These are phyloP conservation scores for Gonapodya prolifera DNA, from an alignment of 192 early-diverging fungal species.

Conservation along the genomic window DNA sequence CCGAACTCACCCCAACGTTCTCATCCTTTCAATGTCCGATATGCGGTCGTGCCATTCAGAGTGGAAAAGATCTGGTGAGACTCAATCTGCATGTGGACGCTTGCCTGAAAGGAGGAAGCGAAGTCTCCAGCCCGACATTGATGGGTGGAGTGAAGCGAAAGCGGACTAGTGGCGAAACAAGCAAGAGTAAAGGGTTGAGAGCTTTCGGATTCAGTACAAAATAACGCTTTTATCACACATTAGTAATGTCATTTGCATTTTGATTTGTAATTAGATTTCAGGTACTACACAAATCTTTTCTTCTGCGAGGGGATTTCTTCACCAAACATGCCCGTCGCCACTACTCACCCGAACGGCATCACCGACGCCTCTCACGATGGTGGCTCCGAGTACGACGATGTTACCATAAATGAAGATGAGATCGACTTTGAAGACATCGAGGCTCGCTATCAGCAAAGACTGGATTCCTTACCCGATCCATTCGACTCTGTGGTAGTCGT, in stretches of 20 bases:
- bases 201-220: neutral
- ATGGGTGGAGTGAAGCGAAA: neutral
- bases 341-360: neutral
- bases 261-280: too few relatives aligned
- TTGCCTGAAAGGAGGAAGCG: neutral
- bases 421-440: slow-evolving; percentile 91
- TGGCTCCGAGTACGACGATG: slow-evolving; percentile 19
- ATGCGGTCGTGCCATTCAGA: neutral
- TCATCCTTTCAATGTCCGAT: neutral
- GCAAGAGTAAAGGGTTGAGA: neutral
- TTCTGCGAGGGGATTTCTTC: too few relatives aligned
- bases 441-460: slow-evolving; percentile 51
- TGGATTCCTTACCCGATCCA: slow-evolving; percentile 64
- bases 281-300: too few relatives aligned
- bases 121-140: neutral
- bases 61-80: neutral
- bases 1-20: neutral
- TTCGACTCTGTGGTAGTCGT: slow-evolving; percentile 79
- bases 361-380: neutral
- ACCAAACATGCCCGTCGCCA: neutral
- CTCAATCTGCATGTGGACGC: neutral
- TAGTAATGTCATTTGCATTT: too few relatives aligned
- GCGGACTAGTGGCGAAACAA: neutral
- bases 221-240: too few relatives aligned
- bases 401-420: slow-evolving; percentile 58